Base-by-base conservation (phyloP, 2,329 filamentous ascomycete species). In the Fusarium poae region DNA sequence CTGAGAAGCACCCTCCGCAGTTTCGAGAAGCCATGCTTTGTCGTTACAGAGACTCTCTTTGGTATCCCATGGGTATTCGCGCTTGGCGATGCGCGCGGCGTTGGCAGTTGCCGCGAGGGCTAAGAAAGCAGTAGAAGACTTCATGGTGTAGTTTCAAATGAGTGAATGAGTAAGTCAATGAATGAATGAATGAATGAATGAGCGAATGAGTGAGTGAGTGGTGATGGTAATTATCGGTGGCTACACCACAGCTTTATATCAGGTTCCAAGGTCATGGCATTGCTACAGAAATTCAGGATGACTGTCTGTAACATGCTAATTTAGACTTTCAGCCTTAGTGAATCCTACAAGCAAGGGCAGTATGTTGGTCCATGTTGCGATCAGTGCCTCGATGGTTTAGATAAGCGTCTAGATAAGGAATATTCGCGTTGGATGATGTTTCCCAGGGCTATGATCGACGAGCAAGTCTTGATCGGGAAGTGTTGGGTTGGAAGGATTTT, bases 381-480 rank as follows among this genome's bases (percentile, higher is more conserved):
- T 2, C 5, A 20, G 18, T 25, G 34, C n/a, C 4, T 16, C 21
- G 27, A 32, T 16, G 12, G 44, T 51, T 16, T 21, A 25, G 34
- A 51, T 51, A 51, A 51, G 48, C 48, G 48, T 40, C 16, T 51
- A 51, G 48, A 51, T 51, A 51, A 40, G 3, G 3, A 39, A 40
- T 30, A 40, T 29, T 51, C 34, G 25, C 18, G 40, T 51, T 39
- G 10, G 15, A 18, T 5, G 13, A 13, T 13, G 13, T 21, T 30
- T 21, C 21, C 21, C 12, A 23, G 34, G 34, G 9, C 10, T 12
- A 6, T 51, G 48, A 40, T 51, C 48, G n/a, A 40, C 48, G 2
- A 29, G 23, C 4, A 9, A 5, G 10, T 51, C 34, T 40, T 20
- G 6, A 21, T 40, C n/a, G n/a, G 48, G 48, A 21, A 51, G 18